Evolutionary conservation across 768 basidiomycete species (phyloP).

Genomic region (Crassisporium funariophilum): DNA sequence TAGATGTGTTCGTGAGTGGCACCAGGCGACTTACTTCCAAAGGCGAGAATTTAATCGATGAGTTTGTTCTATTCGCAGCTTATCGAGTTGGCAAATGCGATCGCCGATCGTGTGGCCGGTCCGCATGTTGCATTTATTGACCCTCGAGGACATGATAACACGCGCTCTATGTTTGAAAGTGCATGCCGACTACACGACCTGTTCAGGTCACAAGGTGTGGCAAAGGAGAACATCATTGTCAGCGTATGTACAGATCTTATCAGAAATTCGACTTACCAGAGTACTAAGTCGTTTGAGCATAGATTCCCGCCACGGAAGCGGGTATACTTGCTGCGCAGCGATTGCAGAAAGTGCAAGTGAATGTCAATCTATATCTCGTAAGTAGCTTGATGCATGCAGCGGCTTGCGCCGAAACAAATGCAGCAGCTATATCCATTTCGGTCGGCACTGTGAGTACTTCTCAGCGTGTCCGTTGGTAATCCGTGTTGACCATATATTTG

Average conservation of each 20-base stretch:
- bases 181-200: slow-evolving; percentile 42
- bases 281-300: slow-evolving; percentile 6
- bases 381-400: slow-evolving; percentile 54
- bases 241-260: slow-evolving; percentile 41
- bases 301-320: slow-evolving; percentile 62
- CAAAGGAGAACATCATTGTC: slow-evolving; percentile 44
- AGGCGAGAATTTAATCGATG: slow-evolving; percentile 2
- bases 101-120: slow-evolving; percentile 47
- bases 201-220: slow-evolving; percentile 43
- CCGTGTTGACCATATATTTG: neutral
- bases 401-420: slow-evolving; percentile 55
- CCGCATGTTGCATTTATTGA: slow-evolving; percentile 56
- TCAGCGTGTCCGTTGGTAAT: neutral
- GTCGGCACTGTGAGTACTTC: slow-evolving; percentile 46
- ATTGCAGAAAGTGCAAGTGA: slow-evolving; percentile 43
- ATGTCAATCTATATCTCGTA: slow-evolving; percentile 55
- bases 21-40: slow-evolving; percentile 13
- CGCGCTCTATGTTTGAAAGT: slow-evolving; percentile 40
- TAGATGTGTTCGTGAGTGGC: slow-evolving; percentile 33
- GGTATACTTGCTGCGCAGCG: slow-evolving; percentile 50
- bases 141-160: slow-evolving; percentile 42
- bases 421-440: slow-evolving; percentile 49
- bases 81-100: slow-evolving; percentile 47
- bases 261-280: neutral
- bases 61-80: slow-evolving; percentile 36